Conservation (phyloP, 1,139 yeast genomes). For the Diutina rugosa region DNA sequence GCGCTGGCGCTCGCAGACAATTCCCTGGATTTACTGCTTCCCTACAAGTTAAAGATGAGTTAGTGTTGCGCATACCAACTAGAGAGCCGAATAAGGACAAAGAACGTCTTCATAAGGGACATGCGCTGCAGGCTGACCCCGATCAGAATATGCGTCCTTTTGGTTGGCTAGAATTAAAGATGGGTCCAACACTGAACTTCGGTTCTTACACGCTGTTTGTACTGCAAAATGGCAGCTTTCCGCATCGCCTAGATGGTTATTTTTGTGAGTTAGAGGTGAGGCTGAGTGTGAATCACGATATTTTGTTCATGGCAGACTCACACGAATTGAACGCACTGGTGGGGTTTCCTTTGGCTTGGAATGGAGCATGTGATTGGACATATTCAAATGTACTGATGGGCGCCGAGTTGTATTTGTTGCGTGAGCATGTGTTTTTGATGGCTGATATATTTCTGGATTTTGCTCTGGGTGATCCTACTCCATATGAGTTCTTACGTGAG, state of each 20-base stretch:
- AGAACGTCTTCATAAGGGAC: constrained; percentile 10
- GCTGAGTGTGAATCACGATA: constrained; percentile 82
- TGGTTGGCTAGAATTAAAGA: constrained; percentile 82
- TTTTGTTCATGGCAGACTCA: constrained; percentile 49
- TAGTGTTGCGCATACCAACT: constrained; percentile 67
- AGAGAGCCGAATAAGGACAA: constrained; percentile 74
- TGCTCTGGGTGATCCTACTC: constrained; percentile 56
- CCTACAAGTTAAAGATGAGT: constrained; percentile 46
- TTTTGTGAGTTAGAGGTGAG: constrained; percentile 52
- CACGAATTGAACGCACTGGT: constrained; percentile 46
- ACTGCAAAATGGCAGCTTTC: constrained; percentile 46
- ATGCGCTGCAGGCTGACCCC: not conserved
- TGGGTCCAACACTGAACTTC: constrained; percentile 40
- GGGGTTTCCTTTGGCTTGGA: constrained; percentile 72
- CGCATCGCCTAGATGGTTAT: constrained; percentile 35
- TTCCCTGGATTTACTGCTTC: constrained; percentile 44
- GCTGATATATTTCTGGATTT: constrained; percentile 71
- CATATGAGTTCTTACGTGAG: constrained; percentile 69
- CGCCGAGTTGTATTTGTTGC: constrained; percentile 50
- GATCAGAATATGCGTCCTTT: constrained; percentile 41
- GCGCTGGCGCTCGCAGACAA: constrained; percentile 34
- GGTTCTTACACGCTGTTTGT: constrained; percentile 36
- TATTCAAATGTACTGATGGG: constrained; percentile 41
- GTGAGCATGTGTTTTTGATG: constrained; percentile 73
- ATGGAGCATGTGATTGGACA: constrained; percentile 60